Evolutionary conservation across 2,329 filamentous ascomycete species (phyloP).

Genomic region (Chaetomium strumarium): DNA sequence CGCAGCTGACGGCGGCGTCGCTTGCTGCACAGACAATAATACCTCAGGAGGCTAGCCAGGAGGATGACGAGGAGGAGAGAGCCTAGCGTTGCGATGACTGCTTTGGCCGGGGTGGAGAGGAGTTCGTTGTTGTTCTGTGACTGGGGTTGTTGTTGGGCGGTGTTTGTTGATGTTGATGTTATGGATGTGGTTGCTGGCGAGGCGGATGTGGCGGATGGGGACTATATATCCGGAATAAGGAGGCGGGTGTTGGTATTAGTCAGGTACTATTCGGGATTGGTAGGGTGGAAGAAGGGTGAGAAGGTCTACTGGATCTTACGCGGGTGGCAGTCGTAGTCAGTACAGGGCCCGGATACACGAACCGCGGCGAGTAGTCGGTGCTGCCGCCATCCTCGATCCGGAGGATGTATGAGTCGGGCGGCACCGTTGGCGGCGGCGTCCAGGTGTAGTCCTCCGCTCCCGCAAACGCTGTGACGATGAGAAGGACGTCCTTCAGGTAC

Average conservation of each 20-base stretch:
- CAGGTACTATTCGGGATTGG: too few species aligned
- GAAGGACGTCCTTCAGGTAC: constrained; percentile 6
- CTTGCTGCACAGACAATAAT: not conserved
- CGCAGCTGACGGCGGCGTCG: not conserved
- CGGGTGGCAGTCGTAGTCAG: not conserved
- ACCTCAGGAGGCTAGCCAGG: not conserved
- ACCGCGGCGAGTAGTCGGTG: constrained; percentile 12
- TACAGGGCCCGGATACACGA: not conserved
- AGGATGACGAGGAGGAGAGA: not conserved
- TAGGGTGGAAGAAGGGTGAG: not conserved
- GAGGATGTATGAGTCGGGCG: constrained; percentile 5
- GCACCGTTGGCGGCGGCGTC: constrained; percentile 8
- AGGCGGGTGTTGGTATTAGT: not conserved
- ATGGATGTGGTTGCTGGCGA: not conserved
- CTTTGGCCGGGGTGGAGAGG: constrained; percentile 1
- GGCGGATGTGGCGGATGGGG: not conserved
- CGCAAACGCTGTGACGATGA: not conserved
- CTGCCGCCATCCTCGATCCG: constrained; percentile 5
- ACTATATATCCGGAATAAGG: not conserved
- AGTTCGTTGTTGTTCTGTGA: not conserved
- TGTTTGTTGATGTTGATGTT: not conserved
- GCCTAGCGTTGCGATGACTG: not conserved
- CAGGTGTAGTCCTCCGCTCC: constrained; percentile 4
- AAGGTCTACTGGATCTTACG: not conserved
- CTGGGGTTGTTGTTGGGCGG: not conserved